Percentiles rank a stretch among this genome's conserved stretches.
phyloP scores from a whole-genome alignment of 257 asterid species.

The Nicotiana attenuata region DNA sequence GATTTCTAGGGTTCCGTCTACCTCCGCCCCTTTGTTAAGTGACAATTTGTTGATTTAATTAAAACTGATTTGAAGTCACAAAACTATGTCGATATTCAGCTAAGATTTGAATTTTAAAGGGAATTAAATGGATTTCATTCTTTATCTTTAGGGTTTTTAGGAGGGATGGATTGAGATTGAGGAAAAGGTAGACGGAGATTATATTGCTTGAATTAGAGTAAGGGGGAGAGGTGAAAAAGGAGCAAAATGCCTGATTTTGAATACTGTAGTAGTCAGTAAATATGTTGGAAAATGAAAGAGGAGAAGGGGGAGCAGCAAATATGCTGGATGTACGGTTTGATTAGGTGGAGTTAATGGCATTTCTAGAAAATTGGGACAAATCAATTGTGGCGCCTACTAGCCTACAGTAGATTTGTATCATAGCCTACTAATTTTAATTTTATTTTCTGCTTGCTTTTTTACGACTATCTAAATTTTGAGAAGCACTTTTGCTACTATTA shows the following conservation, averaged over 20 bases:
- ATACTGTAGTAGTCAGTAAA: neutral
- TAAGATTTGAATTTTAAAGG: no score
- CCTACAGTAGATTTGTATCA: neutral
- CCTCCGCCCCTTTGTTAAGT: neutral
- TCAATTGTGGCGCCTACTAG: neutral
- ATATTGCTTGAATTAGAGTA: neutral
- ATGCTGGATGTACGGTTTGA: no score
- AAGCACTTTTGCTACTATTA: no score
- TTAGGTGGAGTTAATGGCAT: neutral
- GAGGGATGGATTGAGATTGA: neutral
- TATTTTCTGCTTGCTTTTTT: no score
- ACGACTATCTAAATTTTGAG: no score
- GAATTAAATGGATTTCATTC: constrained; percentile 7
- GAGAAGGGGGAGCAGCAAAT: no score
- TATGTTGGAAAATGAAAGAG: no score
- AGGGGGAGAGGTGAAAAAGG: neutral
- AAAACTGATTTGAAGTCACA: neutral
- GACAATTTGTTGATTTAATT: neutral
- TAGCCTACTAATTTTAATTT: neutral
- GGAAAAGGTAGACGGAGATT: neutral
- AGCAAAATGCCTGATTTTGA: neutral
- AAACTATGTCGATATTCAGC: no score
- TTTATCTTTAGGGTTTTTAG: constrained; percentile 11
- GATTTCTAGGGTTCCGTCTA: neutral
- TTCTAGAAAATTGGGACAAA: constrained; percentile 2